These are phyloP conservation scores for Hypoxylon fragiforme DNA, from an alignment of 495 filamentous ascomycete species.

Conservation along the genomic window DNA sequence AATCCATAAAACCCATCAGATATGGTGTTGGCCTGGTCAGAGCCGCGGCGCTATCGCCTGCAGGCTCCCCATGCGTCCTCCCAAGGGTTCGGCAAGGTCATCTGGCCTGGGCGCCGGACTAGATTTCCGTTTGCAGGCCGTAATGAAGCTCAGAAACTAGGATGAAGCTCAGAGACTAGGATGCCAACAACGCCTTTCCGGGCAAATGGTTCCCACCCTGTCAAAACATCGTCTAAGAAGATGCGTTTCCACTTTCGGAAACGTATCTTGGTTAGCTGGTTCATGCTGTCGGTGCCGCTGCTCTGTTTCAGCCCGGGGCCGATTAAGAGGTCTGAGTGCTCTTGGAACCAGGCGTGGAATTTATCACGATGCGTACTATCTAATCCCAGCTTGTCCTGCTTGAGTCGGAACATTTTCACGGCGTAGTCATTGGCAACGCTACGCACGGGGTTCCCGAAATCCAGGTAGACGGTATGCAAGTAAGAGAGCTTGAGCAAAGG, in stretches of 20 bases:
- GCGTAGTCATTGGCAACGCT: conserved; percentile 9
- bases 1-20: conserved; percentile 34
- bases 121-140: conserved; percentile 35
- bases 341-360: conserved; percentile 19
- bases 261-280: conserved; percentile 14
- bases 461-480: conserved; percentile 31
- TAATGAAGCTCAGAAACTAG: conserved; percentile 25
- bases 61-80: conserved; percentile 29
- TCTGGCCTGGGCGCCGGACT: conserved; percentile 32
- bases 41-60: conserved; percentile 35
- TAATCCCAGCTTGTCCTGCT: conserved; percentile 14
- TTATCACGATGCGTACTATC: conserved; percentile 15
- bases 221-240: conserved; percentile 20
- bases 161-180: conserved; percentile 26
- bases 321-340: conserved; percentile 16
- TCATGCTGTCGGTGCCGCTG: conserved; percentile 14
- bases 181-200: conserved; percentile 20
- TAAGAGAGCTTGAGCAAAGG: conserved; percentile 23
- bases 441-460: conserved; percentile 19
- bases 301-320: conserved; percentile 17
- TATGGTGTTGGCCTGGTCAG: conserved; percentile 33
- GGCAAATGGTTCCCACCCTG: conserved; percentile 30
- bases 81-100: conserved; percentile 32
- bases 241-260: conserved; percentile 24
- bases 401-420: conserved; percentile 25